A percentile compares a stretch with the other conserved stretches of the same genome.
phyloP scores from a whole-genome alignment of 371 early-diverging fungal genomes.

The Mortierella sp. region DNA sequence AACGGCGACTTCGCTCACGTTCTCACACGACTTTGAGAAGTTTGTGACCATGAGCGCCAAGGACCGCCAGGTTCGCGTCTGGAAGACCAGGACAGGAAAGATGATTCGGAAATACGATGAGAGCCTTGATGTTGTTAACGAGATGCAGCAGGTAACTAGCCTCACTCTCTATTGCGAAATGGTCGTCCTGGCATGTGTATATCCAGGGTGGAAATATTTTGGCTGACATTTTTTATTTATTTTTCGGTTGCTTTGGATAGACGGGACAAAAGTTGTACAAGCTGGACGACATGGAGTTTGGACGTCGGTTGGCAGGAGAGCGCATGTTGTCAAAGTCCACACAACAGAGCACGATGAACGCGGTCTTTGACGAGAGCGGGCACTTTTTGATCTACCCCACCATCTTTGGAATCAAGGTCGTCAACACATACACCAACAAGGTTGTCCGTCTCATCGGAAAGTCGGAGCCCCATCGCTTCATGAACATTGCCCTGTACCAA shows the following conservation, averaged over 20 bases:
- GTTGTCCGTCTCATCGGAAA: constrained; percentile 90
- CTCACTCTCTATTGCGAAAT: neutral
- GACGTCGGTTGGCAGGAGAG: constrained; percentile 92
- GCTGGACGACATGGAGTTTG: constrained; percentile 98
- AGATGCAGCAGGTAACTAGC: constrained; percentile 84
- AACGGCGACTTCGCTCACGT: constrained; percentile 79
- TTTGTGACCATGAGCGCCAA: constrained; percentile 91
- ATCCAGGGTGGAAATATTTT: too few relatives aligned
- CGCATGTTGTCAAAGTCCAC: constrained; percentile 85
- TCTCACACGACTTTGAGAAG: constrained; percentile 84
- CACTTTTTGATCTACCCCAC: constrained; percentile 92
- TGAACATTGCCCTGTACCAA: constrained; percentile 91
- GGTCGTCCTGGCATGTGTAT: too few relatives aligned
- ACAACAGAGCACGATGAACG: constrained; percentile 80
- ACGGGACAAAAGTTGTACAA: constrained; percentile 82
- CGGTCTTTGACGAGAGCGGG: constrained; percentile 94
- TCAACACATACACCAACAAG: constrained; percentile 88
- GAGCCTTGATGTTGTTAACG: constrained; percentile 81
- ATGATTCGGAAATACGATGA: constrained; percentile 94
- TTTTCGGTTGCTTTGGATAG: constrained; percentile 36
- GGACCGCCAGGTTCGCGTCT: constrained; percentile 91
- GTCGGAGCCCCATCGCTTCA: constrained; percentile 91
- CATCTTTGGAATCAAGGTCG: constrained; percentile 94
- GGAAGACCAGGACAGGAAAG: constrained; percentile 87
- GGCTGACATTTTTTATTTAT: constrained; percentile 1